Base-by-base conservation (phyloP, 305 asterid species). In the Fraxinus angustifolia region DNA sequence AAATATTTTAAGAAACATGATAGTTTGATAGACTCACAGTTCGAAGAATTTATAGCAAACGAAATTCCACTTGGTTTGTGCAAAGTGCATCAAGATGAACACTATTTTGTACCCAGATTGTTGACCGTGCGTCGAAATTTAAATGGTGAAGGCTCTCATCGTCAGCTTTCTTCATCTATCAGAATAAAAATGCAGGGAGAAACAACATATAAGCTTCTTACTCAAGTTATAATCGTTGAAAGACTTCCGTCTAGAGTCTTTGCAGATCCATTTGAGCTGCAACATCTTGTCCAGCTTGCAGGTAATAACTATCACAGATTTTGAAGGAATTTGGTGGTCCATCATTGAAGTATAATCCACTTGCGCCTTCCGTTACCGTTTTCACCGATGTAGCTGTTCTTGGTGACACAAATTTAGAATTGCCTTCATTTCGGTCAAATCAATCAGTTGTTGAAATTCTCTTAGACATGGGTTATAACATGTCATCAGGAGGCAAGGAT, bases 181-280 rank as follows among this genome's bases (percentile, higher is more conserved):
- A 79, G 83, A 84, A 83, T 93, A 42, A 80, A 86, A 82, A 71
- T 86, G 80, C 82, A 58, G 80, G 81, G 38, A 2, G 84, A 85
- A 36, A 78, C 86, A 40, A 74, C 34, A 71, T 75, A 83, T 19
- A 67, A 87, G 75, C 82, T 85, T 11, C 79, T 80, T 56, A 78
- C 82, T 76, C 87, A 82, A 76, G 83, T 85, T 11, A 82, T 91
- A 80, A 21, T 90, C 79, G 77, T 93, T 50, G 97, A 92, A 84
- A 89, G 85, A 76, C 88, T 95, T 76, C 98, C 99, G 8, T 79
- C 88, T 76, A 98, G 96, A 76, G 94, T 93, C 78, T 95, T 95
- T 83, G 92, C 97, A n/a, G 98, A 95, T 86, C 96, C 97, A 40
- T 93, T 95, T 84, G 99, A 93, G 90, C 90, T 95, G 83, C 90